Conservation (phyloP, 192 early-diverging fungal species). For the Coemansia sp. region DNA sequence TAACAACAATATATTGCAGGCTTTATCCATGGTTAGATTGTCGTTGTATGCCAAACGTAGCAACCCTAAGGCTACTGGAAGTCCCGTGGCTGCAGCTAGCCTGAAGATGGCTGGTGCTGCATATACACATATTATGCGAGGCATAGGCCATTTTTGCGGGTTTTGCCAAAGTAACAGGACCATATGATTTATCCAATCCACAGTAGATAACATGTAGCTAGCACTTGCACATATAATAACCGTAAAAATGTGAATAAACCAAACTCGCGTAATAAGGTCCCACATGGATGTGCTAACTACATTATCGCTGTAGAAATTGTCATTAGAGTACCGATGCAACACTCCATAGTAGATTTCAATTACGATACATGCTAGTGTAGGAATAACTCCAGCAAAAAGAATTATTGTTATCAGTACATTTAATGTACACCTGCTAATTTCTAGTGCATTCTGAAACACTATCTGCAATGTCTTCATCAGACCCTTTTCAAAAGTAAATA, state of each 20-base stretch:
- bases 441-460: neutral
- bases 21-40: neutral
- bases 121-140: neutral
- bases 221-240: neutral
- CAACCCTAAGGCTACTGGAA: neutral
- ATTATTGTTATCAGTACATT: neutral
- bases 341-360: neutral
- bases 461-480: neutral
- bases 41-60: neutral
- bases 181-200: neutral
- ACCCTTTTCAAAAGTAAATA: neutral
- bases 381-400: neutral
- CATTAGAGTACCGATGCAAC: neutral
- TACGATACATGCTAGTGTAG: neutral
- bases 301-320: neutral
- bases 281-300: neutral
- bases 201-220: neutral
- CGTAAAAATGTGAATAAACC: neutral
- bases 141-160: neutral
- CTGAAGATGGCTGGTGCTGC: neutral
- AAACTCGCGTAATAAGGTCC: neutral
- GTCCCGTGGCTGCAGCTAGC: neutral
- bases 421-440: neutral
- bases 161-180: neutral
- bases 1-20: neutral